phyloP scores from a whole-genome alignment of 2,329 filamentous ascomycete species.

The Periglandula ipomoeae region DNA sequence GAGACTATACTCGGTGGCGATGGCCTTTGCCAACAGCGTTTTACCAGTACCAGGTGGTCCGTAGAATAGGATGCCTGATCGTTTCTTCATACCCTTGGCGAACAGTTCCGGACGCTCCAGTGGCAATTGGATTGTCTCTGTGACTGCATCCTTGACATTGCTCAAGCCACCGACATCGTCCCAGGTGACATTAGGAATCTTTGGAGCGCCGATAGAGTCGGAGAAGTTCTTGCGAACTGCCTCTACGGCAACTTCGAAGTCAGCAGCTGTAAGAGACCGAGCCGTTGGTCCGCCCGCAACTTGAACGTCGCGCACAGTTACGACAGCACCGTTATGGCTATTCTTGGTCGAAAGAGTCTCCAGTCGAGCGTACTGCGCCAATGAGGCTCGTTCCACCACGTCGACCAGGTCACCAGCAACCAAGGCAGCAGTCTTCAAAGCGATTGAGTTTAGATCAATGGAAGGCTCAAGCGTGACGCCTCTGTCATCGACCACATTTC shows the following conservation, averaged over 20 bases:
- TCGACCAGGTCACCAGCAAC: conserved; percentile 92
- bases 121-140: conserved; percentile 91
- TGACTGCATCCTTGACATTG: conserved; percentile 94
- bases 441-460: conserved; percentile 76
- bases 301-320: conserved; percentile 75
- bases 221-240: conserved; percentile 96
- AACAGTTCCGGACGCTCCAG: conserved; percentile 88
- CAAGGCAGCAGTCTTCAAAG: conserved; percentile 89
- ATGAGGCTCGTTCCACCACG: conserved; percentile 80
- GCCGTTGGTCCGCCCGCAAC: conserved; percentile 76
- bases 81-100: conserved; percentile 96
- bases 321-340: conserved; percentile 24
- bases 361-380: conserved; percentile 67
- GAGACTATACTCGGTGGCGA: conserved; percentile 85
- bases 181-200: conserved; percentile 96
- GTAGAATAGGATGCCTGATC: conserved; percentile 87
- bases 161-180: conserved; percentile 88
- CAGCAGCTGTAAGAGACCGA: conserved; percentile 67
- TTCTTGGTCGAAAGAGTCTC: conserved; percentile 55
- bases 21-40: conserved; percentile 85
- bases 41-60: conserved; percentile 88
- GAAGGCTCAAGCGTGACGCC: conserved; percentile 71
- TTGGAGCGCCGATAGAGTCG: conserved; percentile 91
- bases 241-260: conserved; percentile 90
- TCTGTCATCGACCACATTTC: conserved; percentile 65